Evolutionary conservation across 768 basidiomycete species (phyloP).

Genomic region (Phaeotremella skinneri): DNA sequence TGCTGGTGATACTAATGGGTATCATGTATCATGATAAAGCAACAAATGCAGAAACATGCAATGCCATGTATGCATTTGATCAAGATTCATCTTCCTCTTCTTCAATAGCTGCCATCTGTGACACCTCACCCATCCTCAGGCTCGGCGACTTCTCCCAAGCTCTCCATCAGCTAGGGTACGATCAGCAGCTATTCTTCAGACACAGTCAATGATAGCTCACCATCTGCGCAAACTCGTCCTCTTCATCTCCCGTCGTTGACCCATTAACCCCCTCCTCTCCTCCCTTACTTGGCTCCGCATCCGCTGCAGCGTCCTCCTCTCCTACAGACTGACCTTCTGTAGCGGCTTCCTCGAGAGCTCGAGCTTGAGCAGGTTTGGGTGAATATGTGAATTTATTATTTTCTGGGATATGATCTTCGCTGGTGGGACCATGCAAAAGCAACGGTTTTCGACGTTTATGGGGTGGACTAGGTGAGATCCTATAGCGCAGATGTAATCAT

Average conservation of each 20-base stretch:
- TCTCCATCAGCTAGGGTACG: slow-evolving; percentile 22
- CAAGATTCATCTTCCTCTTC: background rate
- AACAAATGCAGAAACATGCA: background rate
- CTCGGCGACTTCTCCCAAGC: slow-evolving; percentile 14
- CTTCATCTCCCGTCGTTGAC: slow-evolving; percentile 22
- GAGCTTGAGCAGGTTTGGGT: slow-evolving; percentile 55
- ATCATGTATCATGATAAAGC: background rate
- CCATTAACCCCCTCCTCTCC: too few species aligned
- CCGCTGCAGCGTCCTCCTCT: slow-evolving; percentile 54
- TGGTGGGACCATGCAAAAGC: slow-evolving; percentile 21
- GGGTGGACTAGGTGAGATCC: slow-evolving; percentile 3
- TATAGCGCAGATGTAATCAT: background rate
- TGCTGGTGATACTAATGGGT: background rate
- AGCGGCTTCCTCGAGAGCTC: slow-evolving; percentile 26
- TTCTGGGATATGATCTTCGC: slow-evolving; percentile 20
- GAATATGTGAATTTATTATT: slow-evolving; percentile 22
- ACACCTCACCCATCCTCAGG: slow-evolving; percentile 5
- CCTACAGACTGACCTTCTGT: slow-evolving; percentile 17
- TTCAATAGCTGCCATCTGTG: background rate
- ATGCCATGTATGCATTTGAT: background rate
- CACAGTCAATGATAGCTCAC: slow-evolving; percentile 13
- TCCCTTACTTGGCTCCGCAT: slow-evolving; percentile 38
- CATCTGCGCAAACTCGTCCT: slow-evolving; percentile 28
- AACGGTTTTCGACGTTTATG: slow-evolving; percentile 30
- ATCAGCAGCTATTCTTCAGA: background rate